Evolutionary conservation across 2,329 filamentous ascomycete species (phyloP), one percentile per base, ranked within the genome.

Genomic region (Fonsecaea pugnacius): DNA sequence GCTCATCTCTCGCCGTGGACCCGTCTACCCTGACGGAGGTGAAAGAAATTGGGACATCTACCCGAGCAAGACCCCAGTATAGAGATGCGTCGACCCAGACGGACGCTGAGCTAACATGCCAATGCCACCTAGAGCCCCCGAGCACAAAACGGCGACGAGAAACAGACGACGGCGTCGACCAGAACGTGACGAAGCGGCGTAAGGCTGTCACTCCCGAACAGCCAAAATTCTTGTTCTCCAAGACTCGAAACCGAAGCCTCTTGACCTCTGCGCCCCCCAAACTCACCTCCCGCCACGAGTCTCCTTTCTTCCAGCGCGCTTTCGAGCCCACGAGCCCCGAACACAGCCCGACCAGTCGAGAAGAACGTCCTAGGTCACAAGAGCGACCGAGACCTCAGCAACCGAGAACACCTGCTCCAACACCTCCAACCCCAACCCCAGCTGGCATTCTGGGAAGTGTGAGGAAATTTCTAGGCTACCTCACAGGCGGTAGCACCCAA

Each of bases 391-490:
- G 30, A 12, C 55, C 43, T 24, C 43, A 46, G 18, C 27, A 38
- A 43, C 63, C 60, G 50, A 24, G 61, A 18, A 61, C 66, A 9
- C 63, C 66, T 9, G 58, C 53, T 43, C 59, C 36, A n/a, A 21
- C 57, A 18, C 21, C 48, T 27, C 30, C 48, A 32, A 24, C 48
- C 27, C 51, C 51, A 48, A 16, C 48, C n/a, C 51, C 51, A 52
- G 50, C 35, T 21, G 57, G 66, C 32, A 27, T 68, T 40, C 56
- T 68, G 43, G 66, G 66, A 36, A 68, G 66, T 61, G 66, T 68
- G 48, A 66, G 46, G 51, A 68, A 65, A 57, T 40, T 68, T 32
- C 62, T 68, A 56, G 66, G 66, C 9, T 64, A 58, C 40, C 57
- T 66, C 12, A 59, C 40, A 16, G 57, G 57, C 21, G 32, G 46